Conservation (phyloP, 2,329 filamentous ascomycete species). For the Boeremia exigua region DNA sequence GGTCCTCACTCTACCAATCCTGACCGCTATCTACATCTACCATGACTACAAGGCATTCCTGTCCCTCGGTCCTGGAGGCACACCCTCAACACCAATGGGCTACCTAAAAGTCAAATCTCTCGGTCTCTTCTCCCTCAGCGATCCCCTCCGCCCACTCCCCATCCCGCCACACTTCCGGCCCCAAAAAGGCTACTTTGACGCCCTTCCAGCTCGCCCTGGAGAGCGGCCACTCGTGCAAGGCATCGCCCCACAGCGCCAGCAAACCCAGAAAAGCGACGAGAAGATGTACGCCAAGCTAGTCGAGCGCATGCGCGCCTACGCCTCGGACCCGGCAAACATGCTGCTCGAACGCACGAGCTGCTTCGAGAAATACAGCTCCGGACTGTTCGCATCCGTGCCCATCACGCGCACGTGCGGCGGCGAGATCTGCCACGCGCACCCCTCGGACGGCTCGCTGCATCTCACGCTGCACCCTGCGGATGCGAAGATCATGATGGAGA, state of each 20-base stretch:
- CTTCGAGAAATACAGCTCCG: conserved; percentile 82
- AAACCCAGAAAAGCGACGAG: conserved; percentile 69
- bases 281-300: conserved; percentile 49
- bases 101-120: conserved; percentile 77
- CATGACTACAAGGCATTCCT: conserved; percentile 79
- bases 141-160: conserved; percentile 69
- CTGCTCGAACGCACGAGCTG: conserved; percentile 68
- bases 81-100: conserved; percentile 73
- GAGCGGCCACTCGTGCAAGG: conserved; percentile 72
- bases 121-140: conserved; percentile 71
- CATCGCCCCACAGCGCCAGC: conserved; percentile 82
- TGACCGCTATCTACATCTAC: conserved; percentile 55
- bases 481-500: conserved; percentile 71
- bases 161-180: conserved; percentile 61
- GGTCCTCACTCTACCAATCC: conserved; percentile 34
- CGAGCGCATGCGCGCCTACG: conserved; percentile 25
- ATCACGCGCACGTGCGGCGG: conserved; percentile 75
- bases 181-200: conserved; percentile 63
- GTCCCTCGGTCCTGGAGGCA: conserved; percentile 79
- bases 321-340: conserved; percentile 32
- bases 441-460: conserved; percentile 77
- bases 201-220: conserved; percentile 67
- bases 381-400: conserved; percentile 71
- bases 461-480: conserved; percentile 81
- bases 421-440: conserved; percentile 84